phyloP scores from a whole-genome alignment of 176 grass and related monocot species.

The Ananas comosus region DNA sequence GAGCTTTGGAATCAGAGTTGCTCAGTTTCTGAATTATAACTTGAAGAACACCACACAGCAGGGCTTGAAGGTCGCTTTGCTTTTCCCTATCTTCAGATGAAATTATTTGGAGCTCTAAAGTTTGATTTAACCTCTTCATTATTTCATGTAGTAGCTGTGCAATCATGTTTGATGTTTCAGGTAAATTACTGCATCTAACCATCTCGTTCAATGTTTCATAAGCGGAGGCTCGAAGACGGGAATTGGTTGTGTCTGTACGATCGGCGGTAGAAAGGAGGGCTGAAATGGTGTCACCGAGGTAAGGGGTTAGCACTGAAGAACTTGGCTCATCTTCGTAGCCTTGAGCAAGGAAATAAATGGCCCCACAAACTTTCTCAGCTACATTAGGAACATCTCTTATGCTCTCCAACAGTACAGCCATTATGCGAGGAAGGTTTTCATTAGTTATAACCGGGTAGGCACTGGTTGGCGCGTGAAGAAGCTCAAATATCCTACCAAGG shows the following conservation, averaged over 20 bases:
- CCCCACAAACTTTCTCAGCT: constrained; percentile 70
- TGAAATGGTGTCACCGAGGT: constrained; percentile 58
- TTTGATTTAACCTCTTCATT: constrained; percentile 58
- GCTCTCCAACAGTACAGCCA: constrained; percentile 69
- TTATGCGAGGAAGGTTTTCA: constrained; percentile 66
- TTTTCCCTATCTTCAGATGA: constrained; percentile 67
- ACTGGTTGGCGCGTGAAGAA: constrained; percentile 55
- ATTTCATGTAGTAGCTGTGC: constrained; percentile 54
- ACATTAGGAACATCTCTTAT: constrained; percentile 84
- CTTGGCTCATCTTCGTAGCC: constrained; percentile 55
- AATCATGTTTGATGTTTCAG: constrained; percentile 50
- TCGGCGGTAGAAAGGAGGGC: constrained; percentile 73
- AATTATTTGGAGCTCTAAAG: constrained; percentile 56
- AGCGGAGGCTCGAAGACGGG: constrained; percentile 62
- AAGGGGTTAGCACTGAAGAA: constrained; percentile 69
- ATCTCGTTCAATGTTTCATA: constrained; percentile 93
- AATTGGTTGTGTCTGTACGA: constrained; percentile 51
- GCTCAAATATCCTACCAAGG: constrained; percentile 88
- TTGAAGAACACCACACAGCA: constrained; percentile 77
- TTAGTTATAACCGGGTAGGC: constrained; percentile 62
- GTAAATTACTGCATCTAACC: constrained; percentile 61
- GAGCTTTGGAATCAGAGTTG: constrained; percentile 49
- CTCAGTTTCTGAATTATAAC: constrained; percentile 88
- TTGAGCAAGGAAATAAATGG: constrained; percentile 87
- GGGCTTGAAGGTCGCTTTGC: constrained; percentile 72